Conservation (phyloP, 1,284 basidiomycete species). For the Cryptococcus amylolentus region DNA sequence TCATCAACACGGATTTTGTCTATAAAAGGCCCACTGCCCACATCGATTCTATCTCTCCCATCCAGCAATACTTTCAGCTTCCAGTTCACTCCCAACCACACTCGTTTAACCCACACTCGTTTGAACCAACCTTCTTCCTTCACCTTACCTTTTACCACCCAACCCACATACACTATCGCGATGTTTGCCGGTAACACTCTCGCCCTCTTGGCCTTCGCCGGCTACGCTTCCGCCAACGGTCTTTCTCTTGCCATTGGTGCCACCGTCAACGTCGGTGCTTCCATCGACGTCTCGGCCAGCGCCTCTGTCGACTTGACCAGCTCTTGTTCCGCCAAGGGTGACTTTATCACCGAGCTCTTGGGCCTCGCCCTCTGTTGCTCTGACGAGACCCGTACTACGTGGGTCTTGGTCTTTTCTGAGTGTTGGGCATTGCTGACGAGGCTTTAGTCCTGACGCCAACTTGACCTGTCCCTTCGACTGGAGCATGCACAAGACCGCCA, state of each 20-base stretch:
- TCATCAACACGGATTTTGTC: too few relatives aligned
- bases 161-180: not conserved
- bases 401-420: not conserved
- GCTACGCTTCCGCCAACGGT: conserved; percentile 10
- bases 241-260: conserved; percentile 2
- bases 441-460: conserved; percentile 7
- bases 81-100: not conserved
- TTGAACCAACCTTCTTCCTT: too few relatives aligned
- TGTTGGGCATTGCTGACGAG: too few relatives aligned
- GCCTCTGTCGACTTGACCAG: conserved; percentile 6
- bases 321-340: conserved; percentile 13
- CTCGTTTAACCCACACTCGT: too few relatives aligned
- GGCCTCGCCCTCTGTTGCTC: conserved; percentile 16
- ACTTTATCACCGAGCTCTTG: conserved; percentile 14
- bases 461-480: conserved; percentile 21
- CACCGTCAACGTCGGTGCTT: conserved; percentile 17
- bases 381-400: conserved; percentile 11
- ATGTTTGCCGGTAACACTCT: conserved; percentile 14
- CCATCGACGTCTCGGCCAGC: conserved; percentile 6
- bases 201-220: conserved; percentile 15
- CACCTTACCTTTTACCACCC: too few relatives aligned
- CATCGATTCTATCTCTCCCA: not conserved
- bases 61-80: not conserved
- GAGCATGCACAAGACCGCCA: conserved; percentile 15
- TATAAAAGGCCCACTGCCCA: not conserved